Percentiles rank a stretch among this genome's conserved stretches.
Evolutionary conservation across 2,329 filamentous ascomycete genomes (phyloP).

Genomic region (Aureobasidium lini): DNA sequence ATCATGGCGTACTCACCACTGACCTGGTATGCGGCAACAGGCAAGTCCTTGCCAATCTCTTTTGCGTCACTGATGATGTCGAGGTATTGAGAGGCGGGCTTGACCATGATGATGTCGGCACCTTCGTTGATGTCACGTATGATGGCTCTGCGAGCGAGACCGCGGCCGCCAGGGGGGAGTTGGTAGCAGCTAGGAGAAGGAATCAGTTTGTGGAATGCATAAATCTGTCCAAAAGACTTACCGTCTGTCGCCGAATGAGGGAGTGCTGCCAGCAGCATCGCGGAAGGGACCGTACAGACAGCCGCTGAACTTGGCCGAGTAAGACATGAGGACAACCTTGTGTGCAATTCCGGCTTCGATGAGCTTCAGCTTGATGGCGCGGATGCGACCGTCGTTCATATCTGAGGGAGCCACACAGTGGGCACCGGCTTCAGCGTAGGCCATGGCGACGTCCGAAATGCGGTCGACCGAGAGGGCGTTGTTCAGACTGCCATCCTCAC

Average conservation of each 20-base stretch:
- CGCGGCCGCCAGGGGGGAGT: conserved; percentile 83
- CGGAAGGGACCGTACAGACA: conserved; percentile 96
- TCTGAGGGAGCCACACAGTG: conserved; percentile 96
- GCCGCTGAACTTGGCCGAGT: conserved; percentile 94
- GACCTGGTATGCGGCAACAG: conserved; percentile 92
- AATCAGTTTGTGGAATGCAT: background rate
- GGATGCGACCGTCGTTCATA: conserved; percentile 97
- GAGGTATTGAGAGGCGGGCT: conserved; percentile 89
- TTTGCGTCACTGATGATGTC: conserved; percentile 98
- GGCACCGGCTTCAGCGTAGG: conserved; percentile 90
- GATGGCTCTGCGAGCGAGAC: conserved; percentile 85
- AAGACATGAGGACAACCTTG: conserved; percentile 89
- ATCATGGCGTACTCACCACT: conserved; percentile 98
- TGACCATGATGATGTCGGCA: conserved; percentile 98
- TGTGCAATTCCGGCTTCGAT: conserved; percentile 93
- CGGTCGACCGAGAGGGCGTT: conserved; percentile 89
- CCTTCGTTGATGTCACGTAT: conserved; percentile 84
- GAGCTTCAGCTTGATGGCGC: conserved; percentile 94
- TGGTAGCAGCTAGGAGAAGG: conserved; percentile 69
- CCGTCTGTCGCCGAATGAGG: conserved; percentile 82
- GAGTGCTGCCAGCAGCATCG: conserved; percentile 84
- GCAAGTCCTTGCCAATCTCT: conserved; percentile 83
- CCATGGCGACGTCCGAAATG: conserved; percentile 93
- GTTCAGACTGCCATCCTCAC: conserved; percentile 87
- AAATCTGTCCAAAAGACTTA: background rate